Base-by-base conservation (phyloP, 345 rosid species). In the Barbarea vulgaris region DNA sequence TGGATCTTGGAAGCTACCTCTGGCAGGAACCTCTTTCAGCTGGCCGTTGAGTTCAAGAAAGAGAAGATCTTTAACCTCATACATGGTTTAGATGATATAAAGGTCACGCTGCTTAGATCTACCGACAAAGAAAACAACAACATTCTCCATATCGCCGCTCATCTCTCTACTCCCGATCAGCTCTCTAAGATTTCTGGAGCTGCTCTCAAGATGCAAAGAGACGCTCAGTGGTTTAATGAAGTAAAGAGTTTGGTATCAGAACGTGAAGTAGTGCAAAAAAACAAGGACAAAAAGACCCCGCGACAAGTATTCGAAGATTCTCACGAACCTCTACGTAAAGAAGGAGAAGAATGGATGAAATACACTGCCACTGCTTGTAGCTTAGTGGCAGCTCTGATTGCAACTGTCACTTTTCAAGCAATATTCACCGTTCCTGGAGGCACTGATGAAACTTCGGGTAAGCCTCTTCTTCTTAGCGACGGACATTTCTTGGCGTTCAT, bases 381-480 rank as follows among this genome's bases (percentile, higher is more conserved):
- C 76, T 66, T 86, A 0, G 86, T 82, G 0, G 87, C 85, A 0
- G 77, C 84, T 0, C 82, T 86, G 30, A 81, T 84, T 18, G 80
- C 85, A 25, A 83, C 86, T 3, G 83, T 86, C 28, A 81, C 82
- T 64, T 86, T 82, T 34, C 81, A 83, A 4, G 79, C 86, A 0
- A 77, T 78, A 46, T 84, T 86, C 65, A 84, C 81, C 0, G 78
- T 79, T 1, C 87, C 86, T 4, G 87, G 87, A 13, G 89, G 86
- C 14, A 51, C 24, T 4, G 34, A 84, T 25, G 47, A 67, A 0
- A 18, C 8, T 12, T 61, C 21, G 1, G 86, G 87, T 3, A 1
- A 13, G 1, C 81, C 89, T 3, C 57, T 77, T 0, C 81, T 73
- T 66, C 47, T 65, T n/a, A 13, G 1, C 6, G 27, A 50, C 9